Conservation (phyloP, 352 stramenopile species). For the Plasmopara halstedii region DNA sequence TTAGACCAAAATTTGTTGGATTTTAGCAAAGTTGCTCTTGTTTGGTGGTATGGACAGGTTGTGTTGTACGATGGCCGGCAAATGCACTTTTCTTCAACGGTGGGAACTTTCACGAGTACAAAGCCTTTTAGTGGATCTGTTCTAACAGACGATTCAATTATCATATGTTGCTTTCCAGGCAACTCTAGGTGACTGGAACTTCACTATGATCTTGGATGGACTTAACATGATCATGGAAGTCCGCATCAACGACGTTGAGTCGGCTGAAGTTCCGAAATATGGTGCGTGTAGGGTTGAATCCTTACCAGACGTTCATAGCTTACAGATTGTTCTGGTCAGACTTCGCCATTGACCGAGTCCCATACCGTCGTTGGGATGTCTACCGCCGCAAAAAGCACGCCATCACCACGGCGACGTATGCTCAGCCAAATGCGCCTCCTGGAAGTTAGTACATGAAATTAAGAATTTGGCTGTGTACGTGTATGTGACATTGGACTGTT, state of each 20-base stretch:
- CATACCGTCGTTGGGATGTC: slow-evolving; percentile 78
- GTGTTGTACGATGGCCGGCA: slow-evolving; percentile 74
- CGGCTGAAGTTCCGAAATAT: slow-evolving; percentile 75
- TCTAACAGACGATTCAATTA: background rate
- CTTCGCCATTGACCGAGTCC: slow-evolving; percentile 68
- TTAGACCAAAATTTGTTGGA: background rate
- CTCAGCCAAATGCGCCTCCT: slow-evolving; percentile 26
- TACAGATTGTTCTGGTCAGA: slow-evolving; percentile 26
- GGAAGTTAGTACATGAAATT: slow-evolving; percentile 21
- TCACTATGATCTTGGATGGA: slow-evolving; percentile 70
- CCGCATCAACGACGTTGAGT: slow-evolving; percentile 79
- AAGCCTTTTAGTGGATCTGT: slow-evolving; percentile 1
- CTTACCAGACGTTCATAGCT: background rate
- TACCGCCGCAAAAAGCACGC: slow-evolving; percentile 61
- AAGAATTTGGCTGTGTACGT: background rate
- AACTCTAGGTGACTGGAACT: slow-evolving; percentile 67
- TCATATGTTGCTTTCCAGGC: slow-evolving; percentile 28
- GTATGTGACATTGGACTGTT: slow-evolving; percentile 1
- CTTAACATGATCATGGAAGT: slow-evolving; percentile 74
- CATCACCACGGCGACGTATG: slow-evolving; percentile 31
- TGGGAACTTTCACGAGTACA: slow-evolving; percentile 15
- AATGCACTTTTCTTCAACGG: slow-evolving; percentile 75
- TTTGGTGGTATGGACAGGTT: slow-evolving; percentile 21
- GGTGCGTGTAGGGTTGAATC: slow-evolving; percentile 21
- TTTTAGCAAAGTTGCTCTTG: too few relatives aligned